Evolutionary conservation across 306 rosid genomes (phyloP).

Genomic region (Elaeagnus macrophylla): DNA sequence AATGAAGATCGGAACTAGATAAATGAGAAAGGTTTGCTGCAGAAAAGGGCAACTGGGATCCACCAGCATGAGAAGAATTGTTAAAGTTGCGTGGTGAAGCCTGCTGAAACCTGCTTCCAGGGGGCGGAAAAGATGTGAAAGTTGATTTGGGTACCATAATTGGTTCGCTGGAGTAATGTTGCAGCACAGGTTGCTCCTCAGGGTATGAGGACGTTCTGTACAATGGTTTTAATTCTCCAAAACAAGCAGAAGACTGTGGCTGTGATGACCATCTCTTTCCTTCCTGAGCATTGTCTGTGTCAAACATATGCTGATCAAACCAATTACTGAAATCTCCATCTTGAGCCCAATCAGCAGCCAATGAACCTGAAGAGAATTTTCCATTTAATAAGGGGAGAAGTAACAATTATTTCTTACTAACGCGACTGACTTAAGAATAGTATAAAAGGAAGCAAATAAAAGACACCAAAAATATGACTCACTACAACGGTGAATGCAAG

Average conservation of each 20-base stretch:
- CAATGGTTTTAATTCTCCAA: constrained; percentile 33
- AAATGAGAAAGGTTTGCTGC: constrained; percentile 35
- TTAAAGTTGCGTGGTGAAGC: constrained; percentile 53
- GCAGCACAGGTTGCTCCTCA: constrained; percentile 35
- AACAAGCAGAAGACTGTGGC: constrained; percentile 20
- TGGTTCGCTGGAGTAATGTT: constrained; percentile 57
- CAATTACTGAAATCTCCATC: constrained; percentile 31
- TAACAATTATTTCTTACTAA: no score
- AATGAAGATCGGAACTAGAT: constrained; percentile 37
- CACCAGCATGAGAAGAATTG: constrained; percentile 41
- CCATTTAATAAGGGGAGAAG: no score
- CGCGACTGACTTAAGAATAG: no score
- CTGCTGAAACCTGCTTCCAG: constrained; percentile 37
- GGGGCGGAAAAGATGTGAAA: constrained; percentile 42
- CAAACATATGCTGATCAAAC: constrained; percentile 41
- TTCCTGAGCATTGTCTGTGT: constrained; percentile 34
- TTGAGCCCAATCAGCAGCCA: constrained; percentile 51
- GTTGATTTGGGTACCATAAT: constrained; percentile 52
- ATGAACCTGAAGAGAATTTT: constrained; percentile 36
- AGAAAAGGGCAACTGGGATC: constrained; percentile 37
- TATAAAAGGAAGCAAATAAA: neutral
- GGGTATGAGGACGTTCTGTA: constrained; percentile 86
- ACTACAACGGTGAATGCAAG: no score
- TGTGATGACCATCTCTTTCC: constrained; percentile 65
- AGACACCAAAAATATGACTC: no score